phyloP scores from a whole-genome alignment of 495 filamentous ascomycete genomes.

The Podospora fimiseda region DNA sequence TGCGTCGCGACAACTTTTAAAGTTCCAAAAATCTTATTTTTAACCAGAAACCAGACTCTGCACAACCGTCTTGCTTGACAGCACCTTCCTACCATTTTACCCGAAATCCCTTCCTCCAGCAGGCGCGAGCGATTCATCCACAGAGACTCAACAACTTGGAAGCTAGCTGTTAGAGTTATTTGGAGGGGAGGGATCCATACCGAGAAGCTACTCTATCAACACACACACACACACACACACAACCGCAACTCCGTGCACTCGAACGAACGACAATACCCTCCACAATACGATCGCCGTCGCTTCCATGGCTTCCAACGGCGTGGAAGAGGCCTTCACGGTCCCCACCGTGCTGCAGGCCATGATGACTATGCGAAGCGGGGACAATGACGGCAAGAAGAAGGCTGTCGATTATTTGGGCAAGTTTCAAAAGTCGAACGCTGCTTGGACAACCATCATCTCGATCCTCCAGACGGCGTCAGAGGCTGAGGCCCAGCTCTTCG shows the following conservation, averaged over 20 bases:
- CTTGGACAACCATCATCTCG: slow-evolving; percentile 81
- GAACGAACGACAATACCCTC: not conserved
- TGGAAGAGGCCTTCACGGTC: slow-evolving; percentile 67
- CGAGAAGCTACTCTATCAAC: too few species aligned
- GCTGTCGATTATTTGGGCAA: slow-evolving; percentile 86
- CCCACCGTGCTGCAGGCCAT: slow-evolving; percentile 71
- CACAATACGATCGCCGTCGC: slow-evolving; percentile 7
- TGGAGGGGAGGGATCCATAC: too few species aligned
- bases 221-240: too few species aligned
- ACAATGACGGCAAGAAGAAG: slow-evolving; percentile 75
- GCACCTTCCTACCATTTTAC: too few species aligned
- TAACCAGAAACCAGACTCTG: too few species aligned
- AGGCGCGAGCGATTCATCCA: too few species aligned
- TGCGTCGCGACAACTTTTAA: slow-evolving; percentile 9
- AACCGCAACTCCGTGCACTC: not conserved
- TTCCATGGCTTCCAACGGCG: slow-evolving; percentile 63
- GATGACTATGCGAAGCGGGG: slow-evolving; percentile 82
- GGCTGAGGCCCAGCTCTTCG: slow-evolving; percentile 85
- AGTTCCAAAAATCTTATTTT: slow-evolving; percentile 2
- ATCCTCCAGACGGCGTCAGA: slow-evolving; percentile 74
- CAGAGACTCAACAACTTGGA: too few species aligned
- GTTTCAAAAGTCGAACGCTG: slow-evolving; percentile 97
- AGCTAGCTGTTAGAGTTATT: too few species aligned
- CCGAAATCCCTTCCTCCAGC: too few species aligned
- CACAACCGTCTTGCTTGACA: too few species aligned